Evolutionary conservation across 106 monocot genomes (phyloP).

Genomic region (Platanthera guangdongensis): DNA sequence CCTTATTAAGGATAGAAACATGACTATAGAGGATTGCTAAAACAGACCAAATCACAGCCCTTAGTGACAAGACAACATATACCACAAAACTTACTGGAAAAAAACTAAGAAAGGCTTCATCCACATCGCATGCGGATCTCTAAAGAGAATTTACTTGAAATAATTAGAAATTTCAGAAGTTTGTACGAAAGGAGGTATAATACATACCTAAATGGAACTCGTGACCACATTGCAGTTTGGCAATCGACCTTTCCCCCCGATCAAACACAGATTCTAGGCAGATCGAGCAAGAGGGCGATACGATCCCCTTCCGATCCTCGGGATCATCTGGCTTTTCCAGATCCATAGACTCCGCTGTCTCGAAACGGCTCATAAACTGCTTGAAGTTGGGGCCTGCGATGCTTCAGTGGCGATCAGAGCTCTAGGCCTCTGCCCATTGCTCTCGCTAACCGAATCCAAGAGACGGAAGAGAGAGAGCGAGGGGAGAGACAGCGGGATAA

Average conservation of each 20-base stretch:
- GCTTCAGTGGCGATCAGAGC: background rate
- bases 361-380: slow-evolving; percentile 14
- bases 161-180: background rate
- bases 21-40: background rate
- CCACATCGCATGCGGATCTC: background rate
- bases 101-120: background rate
- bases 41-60: background rate
- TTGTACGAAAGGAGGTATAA: background rate
- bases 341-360: slow-evolving; percentile 25
- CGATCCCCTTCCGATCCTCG: slow-evolving; percentile 9
- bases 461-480: background rate
- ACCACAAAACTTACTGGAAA: background rate
- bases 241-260: slow-evolving; percentile 33
- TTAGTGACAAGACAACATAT: background rate
- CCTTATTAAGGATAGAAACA: background rate
- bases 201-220: slow-evolving; percentile 49
- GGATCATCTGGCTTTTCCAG: slow-evolving; percentile 15
- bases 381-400: background rate
- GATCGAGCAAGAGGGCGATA: slow-evolving; percentile 37
- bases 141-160: background rate
- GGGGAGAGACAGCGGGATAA: background rate
- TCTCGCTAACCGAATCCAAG: background rate
- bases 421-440: background rate
- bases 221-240: slow-evolving; percentile 60
- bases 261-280: slow-evolving; percentile 42